Conservation (phyloP, 1,139 yeast genomes). For the Geotrichum reessii region DNA sequence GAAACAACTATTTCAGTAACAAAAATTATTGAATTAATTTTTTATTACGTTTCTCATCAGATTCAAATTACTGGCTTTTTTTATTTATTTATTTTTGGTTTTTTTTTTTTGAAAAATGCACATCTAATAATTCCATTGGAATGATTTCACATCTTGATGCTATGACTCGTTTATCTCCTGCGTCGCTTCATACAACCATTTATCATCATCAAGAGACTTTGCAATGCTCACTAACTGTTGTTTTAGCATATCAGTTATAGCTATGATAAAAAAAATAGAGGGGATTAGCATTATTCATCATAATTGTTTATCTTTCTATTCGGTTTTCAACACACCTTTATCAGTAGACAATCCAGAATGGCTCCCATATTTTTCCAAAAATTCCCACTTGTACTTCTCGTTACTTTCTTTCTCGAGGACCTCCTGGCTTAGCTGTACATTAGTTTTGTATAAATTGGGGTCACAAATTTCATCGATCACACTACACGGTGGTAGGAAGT, state of each 20-base stretch:
- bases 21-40: no score
- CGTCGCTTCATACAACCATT: conserved; percentile 14
- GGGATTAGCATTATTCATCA: background rate
- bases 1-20: no score
- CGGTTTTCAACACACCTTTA: background rate
- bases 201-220: conserved; percentile 15
- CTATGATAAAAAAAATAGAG: conserved; percentile 1
- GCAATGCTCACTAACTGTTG: conserved; percentile 8
- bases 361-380: conserved; percentile 1
- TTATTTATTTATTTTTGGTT: no score
- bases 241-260: background rate
- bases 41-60: no score
- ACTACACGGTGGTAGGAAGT: conserved; percentile 9
- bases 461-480: conserved; percentile 13
- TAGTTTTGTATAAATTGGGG: conserved; percentile 9
- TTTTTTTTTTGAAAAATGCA: no score
- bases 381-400: background rate
- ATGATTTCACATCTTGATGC: background rate
- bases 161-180: background rate
- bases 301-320: background rate
- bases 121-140: background rate
- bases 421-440: conserved; percentile 9
- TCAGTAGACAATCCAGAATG: conserved; percentile 4
- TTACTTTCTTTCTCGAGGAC: background rate
- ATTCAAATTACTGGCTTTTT: no score